phyloP scores from a whole-genome alignment of 805 yeast species.

The Sugiyamaella smithiae region DNA sequence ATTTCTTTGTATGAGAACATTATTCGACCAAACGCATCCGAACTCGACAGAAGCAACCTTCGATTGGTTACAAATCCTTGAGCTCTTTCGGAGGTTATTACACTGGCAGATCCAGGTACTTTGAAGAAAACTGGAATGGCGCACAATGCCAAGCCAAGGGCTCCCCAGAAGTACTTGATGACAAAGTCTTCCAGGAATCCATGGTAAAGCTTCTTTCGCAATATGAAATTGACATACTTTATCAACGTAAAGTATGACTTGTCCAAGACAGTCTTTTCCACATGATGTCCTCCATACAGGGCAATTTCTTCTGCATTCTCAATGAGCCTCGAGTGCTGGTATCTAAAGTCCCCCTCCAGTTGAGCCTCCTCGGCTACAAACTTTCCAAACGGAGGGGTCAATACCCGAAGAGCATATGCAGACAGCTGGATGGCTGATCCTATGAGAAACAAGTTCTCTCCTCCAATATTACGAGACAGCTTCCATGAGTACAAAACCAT shows the following conservation, averaged over 20 bases:
- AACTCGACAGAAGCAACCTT: slow-evolving; percentile 75
- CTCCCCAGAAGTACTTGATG: slow-evolving; percentile 94
- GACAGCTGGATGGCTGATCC: slow-evolving; percentile 81
- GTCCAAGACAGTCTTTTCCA: slow-evolving; percentile 77
- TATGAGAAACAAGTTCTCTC: slow-evolving; percentile 66
- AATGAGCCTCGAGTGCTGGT: slow-evolving; percentile 77
- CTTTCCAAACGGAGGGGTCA: slow-evolving; percentile 89
- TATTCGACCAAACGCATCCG: slow-evolving; percentile 83
- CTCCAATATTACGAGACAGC: slow-evolving; percentile 52
- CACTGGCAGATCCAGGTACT: slow-evolving; percentile 41
- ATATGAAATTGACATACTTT: slow-evolving; percentile 69
- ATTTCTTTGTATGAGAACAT: slow-evolving; percentile 81
- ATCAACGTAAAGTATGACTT: slow-evolving; percentile 77
- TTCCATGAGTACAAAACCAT: slow-evolving; percentile 77
- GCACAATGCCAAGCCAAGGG: slow-evolving; percentile 84
- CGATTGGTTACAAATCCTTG: slow-evolving; percentile 89
- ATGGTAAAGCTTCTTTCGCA: slow-evolving; percentile 69
- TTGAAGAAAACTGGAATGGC: slow-evolving; percentile 81
- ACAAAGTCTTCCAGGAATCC: slow-evolving; percentile 84
- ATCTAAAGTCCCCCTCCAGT: slow-evolving; percentile 80
- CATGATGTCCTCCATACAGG: slow-evolving; percentile 70
- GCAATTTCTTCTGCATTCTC: slow-evolving; percentile 85
- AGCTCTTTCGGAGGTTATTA: slow-evolving; percentile 39
- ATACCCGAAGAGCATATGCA: slow-evolving; percentile 64
- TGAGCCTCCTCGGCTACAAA: slow-evolving; percentile 71